These are phyloP conservation scores for Microbotryum lychnidis-dioicae DNA, from an alignment of 1,284 basidiomycete species.

Conservation along the genomic window DNA sequence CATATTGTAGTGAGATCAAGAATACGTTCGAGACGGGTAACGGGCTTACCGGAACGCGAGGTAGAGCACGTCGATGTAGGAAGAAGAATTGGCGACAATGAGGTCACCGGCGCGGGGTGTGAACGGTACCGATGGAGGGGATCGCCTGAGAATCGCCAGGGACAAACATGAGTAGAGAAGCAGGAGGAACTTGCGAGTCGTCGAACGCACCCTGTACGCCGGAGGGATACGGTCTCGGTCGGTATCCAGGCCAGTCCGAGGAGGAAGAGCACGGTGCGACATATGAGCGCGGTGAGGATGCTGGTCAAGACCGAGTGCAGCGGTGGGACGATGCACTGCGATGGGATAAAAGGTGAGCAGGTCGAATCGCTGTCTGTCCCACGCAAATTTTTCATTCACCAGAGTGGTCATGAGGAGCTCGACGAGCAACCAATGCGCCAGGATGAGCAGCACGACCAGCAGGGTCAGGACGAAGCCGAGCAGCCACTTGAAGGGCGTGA, in stretches of 20 bases:
- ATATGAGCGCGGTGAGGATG: conserved; percentile 4
- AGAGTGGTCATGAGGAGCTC: conserved; percentile 13
- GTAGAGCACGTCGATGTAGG: conserved; percentile 35
- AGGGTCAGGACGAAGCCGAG: conserved; percentile 4
- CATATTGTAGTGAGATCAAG: too few species aligned
- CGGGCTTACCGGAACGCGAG: conserved; percentile 24
- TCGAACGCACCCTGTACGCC: conserved; percentile 11
- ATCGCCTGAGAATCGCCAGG: not conserved
- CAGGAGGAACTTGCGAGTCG: too few species aligned
- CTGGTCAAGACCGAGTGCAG: conserved; percentile 2
- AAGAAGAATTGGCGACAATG: conserved; percentile 36
- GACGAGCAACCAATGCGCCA: conserved; percentile 13
- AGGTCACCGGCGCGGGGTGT: conserved; percentile 31
- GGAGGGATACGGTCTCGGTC: conserved; percentile 20
- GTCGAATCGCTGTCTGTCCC: not conserved
- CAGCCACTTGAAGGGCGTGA: conserved; percentile 1
- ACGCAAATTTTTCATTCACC: conserved; percentile 3
- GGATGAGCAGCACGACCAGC: conserved; percentile 15
- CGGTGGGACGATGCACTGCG: conserved; percentile 2
- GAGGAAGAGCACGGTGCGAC: conserved; percentile 14
- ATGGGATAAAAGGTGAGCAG: not conserved
- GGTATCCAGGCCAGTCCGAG: conserved; percentile 23
- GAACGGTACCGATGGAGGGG: conserved; percentile 11
- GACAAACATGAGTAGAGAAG: not conserved
- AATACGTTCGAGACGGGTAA: too few species aligned